Percentiles rank a stretch among this genome's conserved stretches.
These are phyloP conservation scores for Penicillium odoratum DNA, from an alignment of 495 filamentous ascomycete species.

Conservation along the genomic window DNA sequence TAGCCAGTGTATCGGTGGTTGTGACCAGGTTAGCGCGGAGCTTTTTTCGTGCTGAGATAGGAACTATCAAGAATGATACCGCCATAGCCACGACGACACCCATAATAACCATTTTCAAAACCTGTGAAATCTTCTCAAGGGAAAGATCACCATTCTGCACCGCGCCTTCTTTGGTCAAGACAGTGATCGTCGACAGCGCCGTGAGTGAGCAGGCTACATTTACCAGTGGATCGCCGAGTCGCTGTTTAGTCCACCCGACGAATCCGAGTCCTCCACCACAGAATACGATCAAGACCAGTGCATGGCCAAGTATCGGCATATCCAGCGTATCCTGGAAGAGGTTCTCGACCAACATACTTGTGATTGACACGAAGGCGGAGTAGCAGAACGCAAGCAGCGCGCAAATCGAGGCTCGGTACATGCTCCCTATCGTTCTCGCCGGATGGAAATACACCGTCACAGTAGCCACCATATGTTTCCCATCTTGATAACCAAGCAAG, in stretches of 20 bases:
- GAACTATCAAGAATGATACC: slow-evolving; percentile 79
- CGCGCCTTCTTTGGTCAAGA: slow-evolving; percentile 88
- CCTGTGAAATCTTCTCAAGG: slow-evolving; percentile 79
- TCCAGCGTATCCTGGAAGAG: slow-evolving; percentile 67
- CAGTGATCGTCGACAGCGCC: slow-evolving; percentile 86
- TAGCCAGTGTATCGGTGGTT: slow-evolving; percentile 72
- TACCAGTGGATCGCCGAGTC: slow-evolving; percentile 79
- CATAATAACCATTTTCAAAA: slow-evolving; percentile 89
- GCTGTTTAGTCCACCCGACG: slow-evolving; percentile 92
- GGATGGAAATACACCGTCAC: slow-evolving; percentile 96
- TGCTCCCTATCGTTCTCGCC: slow-evolving; percentile 84
- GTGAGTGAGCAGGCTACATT: slow-evolving; percentile 89
- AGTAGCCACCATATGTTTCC: slow-evolving; percentile 94
- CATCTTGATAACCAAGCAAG: slow-evolving; percentile 81
- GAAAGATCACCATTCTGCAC: slow-evolving; percentile 79
- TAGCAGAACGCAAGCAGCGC: slow-evolving; percentile 81
- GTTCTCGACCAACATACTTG: slow-evolving; percentile 83
- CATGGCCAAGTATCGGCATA: slow-evolving; percentile 71
- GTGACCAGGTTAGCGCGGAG: slow-evolving; percentile 74
- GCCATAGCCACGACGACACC: slow-evolving; percentile 70
- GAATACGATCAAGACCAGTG: slow-evolving; percentile 80
- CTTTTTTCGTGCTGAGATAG: slow-evolving; percentile 74
- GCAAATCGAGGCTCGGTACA: slow-evolving; percentile 86
- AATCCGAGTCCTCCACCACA: slow-evolving; percentile 87
- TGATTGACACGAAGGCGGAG: slow-evolving; percentile 74